Evolutionary conservation across 192 early-diverging fungal genomes (phyloP), one percentile per base, ranked within the genome.

Genomic region (Coemansia sp.): DNA sequence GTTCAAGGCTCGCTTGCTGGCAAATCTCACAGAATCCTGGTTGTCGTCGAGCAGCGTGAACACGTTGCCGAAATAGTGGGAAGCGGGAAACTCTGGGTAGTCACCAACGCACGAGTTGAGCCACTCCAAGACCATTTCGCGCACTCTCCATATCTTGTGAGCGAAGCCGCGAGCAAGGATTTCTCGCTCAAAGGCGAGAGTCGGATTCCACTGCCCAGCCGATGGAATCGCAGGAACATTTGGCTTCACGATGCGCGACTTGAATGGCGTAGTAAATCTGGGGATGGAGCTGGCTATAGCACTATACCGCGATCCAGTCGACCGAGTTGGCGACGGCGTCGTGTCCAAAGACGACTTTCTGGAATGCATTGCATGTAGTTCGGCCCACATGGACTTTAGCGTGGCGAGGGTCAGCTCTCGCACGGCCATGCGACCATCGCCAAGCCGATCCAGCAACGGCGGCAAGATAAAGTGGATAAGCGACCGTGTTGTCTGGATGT

Each of bases 81-180:
- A 45, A 1, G 69, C 75, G 0, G 80, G 80, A 37, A 83, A 77
- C 9, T 45, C 67, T 4, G 72, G 57, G 33, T 74, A 74, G 63
- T 77, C 71, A 25, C 70, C 65, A 20, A 70, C 64, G 39, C 75
- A 83, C 0, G 64, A 48, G 12, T 65, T 66, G 18, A 83, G 41
- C 80, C 80, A 83, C 20, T 83, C 80, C 7, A 83, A 66, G 7
- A 62, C 42, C 80, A 83, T 83, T 64, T 83, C 80, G 2, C 80
- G 75, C 43, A 83, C 80, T 14, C 80, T 48, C 75, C 76, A 83
- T 16, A 69, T 83, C 50, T 75, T 77, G 50, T 83, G 80, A 2
- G 47, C 68, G 31, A 83, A 74, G 9, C 80, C 80, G 28, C 60
- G 75, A 37, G 75, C 23, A 56, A 77, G 76, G 16, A 83, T 64